Evolutionary conservation across 2,329 filamentous ascomycete species (phyloP).

Genomic region (Talaromyces sp.): DNA sequence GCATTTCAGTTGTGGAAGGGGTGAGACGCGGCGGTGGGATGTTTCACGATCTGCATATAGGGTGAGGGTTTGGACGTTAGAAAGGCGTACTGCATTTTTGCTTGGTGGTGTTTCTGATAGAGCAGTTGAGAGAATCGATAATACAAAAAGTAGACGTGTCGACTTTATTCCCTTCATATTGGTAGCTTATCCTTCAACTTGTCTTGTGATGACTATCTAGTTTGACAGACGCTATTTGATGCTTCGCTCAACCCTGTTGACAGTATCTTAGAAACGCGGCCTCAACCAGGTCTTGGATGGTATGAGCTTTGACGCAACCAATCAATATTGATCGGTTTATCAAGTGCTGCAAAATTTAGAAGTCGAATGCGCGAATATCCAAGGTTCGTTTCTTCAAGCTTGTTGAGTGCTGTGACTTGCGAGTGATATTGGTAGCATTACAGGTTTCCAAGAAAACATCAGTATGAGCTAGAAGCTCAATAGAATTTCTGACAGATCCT

Average conservation of each 20-base stretch:
- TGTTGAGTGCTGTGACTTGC: background rate
- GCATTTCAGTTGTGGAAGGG: conserved; percentile 78
- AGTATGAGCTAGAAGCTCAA: background rate
- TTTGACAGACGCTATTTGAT: no score
- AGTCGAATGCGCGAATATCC: background rate
- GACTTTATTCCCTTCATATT: conserved; percentile 1
- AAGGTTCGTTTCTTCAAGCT: background rate
- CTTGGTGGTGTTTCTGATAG: conserved; percentile 27
- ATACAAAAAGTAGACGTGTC: conserved; percentile 13
- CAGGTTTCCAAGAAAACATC: background rate
- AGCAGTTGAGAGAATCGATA: conserved; percentile 20
- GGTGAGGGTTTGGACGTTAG: conserved; percentile 72
- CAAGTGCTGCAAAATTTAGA: background rate
- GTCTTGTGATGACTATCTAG: background rate
- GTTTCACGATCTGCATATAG: conserved; percentile 67
- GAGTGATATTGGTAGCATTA: background rate
- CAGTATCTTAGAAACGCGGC: background rate
- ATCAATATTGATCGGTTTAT: background rate
- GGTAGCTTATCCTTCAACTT: background rate
- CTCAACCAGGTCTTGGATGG: background rate
- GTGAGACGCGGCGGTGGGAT: conserved; percentile 67
- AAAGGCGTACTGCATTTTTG: conserved; percentile 57
- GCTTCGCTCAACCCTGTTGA: background rate
- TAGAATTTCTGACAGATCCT: background rate
- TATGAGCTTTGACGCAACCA: background rate